Evolutionary conservation across 768 basidiomycete species (phyloP), one percentile per base, ranked within the genome.

Genomic region (Suillus placidus): DNA sequence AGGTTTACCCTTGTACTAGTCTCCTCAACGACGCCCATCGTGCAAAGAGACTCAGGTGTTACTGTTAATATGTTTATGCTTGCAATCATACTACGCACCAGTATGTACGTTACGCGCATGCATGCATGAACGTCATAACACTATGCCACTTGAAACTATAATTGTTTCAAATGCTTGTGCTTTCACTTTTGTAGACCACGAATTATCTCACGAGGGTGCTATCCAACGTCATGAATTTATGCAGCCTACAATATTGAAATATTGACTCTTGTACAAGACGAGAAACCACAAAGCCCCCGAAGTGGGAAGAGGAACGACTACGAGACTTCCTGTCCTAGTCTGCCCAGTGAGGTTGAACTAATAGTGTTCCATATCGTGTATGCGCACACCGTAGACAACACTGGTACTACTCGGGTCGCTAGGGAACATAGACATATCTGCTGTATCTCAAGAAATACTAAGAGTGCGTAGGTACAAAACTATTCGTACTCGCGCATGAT

Each of bases 401-500:
- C 9, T 20, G 34, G 5, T 34, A n/a, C 6, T 55, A 55, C 20
- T 34, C 20, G 2, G 18, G 32, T 7, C 3, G 32, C 8, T 51
- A 32, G 34, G 30, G 34, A 55, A 55, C 54, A 20, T 35, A 34
- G 34, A 55, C 54, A 5, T 54, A 54, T 54, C 38, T 58, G 38
- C 38, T 58, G 26, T 60, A 43, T 60, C 58, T 42, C 58, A 60
- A 60, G 40, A 60, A 60, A 26, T 42, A 60, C 38, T 60, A 20
- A 42, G 26, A 60, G 10, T 42, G 38, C 58, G 58, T 42, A 20
- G 40, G 40, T 32, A 60, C 58, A 42, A 60, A 30, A 30, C 40
- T 60, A 60, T 30, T 58, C 58, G 26, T 42, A 60, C 58, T 42
- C 16, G 16, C n/a, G 56, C 37, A 26, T 40, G 20, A 55, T 55